A percentile compares a stretch with the other conserved stretches of the same genome.
Conservation (phyloP, 306 rosid genomes). For the Quercus cerris region DNA sequence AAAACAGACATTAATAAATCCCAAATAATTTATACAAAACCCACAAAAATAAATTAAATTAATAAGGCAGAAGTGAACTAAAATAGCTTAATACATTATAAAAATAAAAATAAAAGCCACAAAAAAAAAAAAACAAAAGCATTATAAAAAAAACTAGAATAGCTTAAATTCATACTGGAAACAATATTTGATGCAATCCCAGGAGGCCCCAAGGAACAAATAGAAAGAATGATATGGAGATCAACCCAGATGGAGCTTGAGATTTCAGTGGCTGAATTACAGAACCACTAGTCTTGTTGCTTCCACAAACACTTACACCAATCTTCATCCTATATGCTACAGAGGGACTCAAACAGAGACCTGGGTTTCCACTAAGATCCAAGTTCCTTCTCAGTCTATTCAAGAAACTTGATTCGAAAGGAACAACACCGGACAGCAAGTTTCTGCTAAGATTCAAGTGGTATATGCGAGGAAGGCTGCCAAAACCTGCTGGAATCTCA, state of each 20-base stretch:
- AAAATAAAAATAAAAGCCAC: too few species aligned
- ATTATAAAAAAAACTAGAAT: too few species aligned
- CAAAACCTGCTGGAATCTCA: slow-evolving; percentile 34
- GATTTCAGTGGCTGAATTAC: slow-evolving; percentile 27
- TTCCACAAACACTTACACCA: slow-evolving; percentile 47
- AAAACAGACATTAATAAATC: too few species aligned
- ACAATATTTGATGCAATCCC: slow-evolving; percentile 19
- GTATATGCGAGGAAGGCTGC: slow-evolving; percentile 38
- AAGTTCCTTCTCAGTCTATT: slow-evolving; percentile 45
- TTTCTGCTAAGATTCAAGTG: slow-evolving; percentile 55
- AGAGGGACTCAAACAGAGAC: slow-evolving; percentile 45
- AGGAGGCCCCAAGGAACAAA: slow-evolving; percentile 11
- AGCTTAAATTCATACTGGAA: not conserved
- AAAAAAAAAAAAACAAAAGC: too few species aligned
- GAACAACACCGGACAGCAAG: slow-evolving; percentile 37
- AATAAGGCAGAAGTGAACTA: not conserved
- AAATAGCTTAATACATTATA: too few species aligned
- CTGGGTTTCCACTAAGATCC: slow-evolving; percentile 50
- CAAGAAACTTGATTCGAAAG: slow-evolving; percentile 51
- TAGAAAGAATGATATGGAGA: slow-evolving; percentile 17
- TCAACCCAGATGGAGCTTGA: slow-evolving; percentile 13
- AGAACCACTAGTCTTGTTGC: slow-evolving; percentile 12
- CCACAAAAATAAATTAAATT: not conserved
- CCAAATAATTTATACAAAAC: not conserved
- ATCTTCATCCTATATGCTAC: slow-evolving; percentile 31